Base-by-base conservation (phyloP, 176 grass and related monocot genomes). In the Aegilops umbellulata region DNA sequence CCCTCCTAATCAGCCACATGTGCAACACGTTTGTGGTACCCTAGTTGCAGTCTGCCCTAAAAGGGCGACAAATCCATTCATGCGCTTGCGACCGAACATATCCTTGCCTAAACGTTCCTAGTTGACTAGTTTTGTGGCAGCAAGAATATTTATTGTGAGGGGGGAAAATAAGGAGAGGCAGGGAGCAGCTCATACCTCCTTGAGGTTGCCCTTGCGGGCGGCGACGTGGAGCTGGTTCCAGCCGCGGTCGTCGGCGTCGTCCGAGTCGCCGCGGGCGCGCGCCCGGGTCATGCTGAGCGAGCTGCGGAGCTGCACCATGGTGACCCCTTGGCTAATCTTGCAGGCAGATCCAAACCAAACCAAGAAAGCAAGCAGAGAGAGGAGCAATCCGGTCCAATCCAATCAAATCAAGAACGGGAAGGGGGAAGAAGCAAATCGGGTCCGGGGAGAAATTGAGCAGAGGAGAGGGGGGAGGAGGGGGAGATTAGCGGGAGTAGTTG, bases 181-280 rank as follows among this genome's bases (percentile, higher is more conserved):
- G 7, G 11, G 22, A 26, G 11, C 2, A 10, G 8, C 0, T 8
- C 4, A 1, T 82, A 98, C 97, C 92, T 94, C 88, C 77, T 90
- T 96, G 75, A 98, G 87, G 90, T 98, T 90, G 57, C 97, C 96
- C 81, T 92, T 95, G 77, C 84, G 90, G 19, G 94, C 75, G 63
- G 90, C 90, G 42, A 98, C 86, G 74, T 98, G 97, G 31, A 98
- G 94, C 27, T 82, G 90, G 53, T 91, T 98, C 94, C 92, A 98
- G 1, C 94, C 94, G 19, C 90, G 84, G 63, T 94, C 93, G 41
- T 95, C 96, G 13, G 75, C 69, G 24, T 64, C 63, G 16, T 57
- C 53, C 6, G 51, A 8, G 80, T 44, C 71, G 65, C 79, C 72
- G 26, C 7, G 65, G 65, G 86, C 16, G 7, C 71, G 71, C 14